Evolutionary conservation across 805 yeast genomes (phyloP).

Genomic region (Starmerella vitae): DNA sequence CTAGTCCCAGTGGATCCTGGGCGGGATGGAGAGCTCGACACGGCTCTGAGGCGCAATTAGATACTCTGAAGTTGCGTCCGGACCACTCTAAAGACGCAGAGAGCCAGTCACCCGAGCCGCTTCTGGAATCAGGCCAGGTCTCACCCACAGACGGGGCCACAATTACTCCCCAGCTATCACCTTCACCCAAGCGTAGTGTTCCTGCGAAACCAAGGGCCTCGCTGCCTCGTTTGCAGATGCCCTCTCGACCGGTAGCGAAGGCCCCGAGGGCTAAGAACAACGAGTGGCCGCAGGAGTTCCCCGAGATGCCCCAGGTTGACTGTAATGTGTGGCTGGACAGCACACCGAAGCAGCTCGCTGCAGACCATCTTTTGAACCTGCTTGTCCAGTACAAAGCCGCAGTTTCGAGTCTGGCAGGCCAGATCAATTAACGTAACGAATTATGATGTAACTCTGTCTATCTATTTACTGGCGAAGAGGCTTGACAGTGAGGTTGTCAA

Average conservation of each 20-base stretch:
- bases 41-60: conserved; percentile 6
- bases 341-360: conserved; percentile 26
- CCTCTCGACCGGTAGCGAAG: not conserved
- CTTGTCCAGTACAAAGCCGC: conserved; percentile 24
- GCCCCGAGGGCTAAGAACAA: not conserved
- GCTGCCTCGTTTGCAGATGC: too few relatives aligned
- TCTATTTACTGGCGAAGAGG: conserved; percentile 15
- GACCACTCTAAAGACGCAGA: too few relatives aligned
- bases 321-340: conserved; percentile 28
- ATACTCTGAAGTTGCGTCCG: not conserved
- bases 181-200: too few relatives aligned
- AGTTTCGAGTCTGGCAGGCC: conserved; percentile 13
- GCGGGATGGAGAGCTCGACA: conserved; percentile 6
- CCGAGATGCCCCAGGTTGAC: conserved; percentile 27
- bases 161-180: too few relatives aligned
- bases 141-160: too few relatives aligned
- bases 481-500: conserved; percentile 56
- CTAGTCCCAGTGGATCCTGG: not conserved
- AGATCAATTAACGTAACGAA: too few relatives aligned
- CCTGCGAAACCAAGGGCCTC: not conserved
- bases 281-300: conserved; percentile 18
- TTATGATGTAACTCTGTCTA: not conserved
- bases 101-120: too few relatives aligned
- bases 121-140: too few relatives aligned
- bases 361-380: conserved; percentile 26